Base-by-base conservation (phyloP, 2,329 filamentous ascomycete species). In the Immersiporthe knoxdaviesiana region DNA sequence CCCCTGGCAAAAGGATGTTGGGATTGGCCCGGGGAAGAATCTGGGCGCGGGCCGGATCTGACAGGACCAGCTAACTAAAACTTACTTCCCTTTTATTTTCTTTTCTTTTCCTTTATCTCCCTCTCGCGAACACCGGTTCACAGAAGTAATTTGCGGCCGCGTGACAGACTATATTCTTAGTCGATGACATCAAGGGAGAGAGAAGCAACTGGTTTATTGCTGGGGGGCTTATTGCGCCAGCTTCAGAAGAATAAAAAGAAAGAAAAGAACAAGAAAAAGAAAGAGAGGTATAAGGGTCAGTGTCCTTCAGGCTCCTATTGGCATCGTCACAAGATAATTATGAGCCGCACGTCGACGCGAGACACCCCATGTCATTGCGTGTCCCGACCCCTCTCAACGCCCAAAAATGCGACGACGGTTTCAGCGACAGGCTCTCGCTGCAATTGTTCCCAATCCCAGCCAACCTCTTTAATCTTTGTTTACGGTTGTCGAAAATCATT, bases 1-100 rank as follows among this genome's bases (percentile, higher is more conserved):
- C 44, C 44, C 54, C 12, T 16, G 24, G 12, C 11, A 2, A 58
- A 18, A 58, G 59, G 3, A 24, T 62, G 37, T 30, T 24, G 37
- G 59, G 39, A 62, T 62, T 62, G 37, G 61, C 7, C 61, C 61
- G 61, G 39, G 61, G 61, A 63, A 35, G 14, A 21, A 11, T 50
- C 7, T 27, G 24, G 24, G 8, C 21, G 41, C 61, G 61, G 61
- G 61, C 61, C 61, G 61, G 61, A 47, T 63, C 61, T 63, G 61
- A 63, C 61, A 63, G 35, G 7, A 21, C 24, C 56, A 30, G 27
- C 5, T 7, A n/a, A n/a, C n/a, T n/a, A n/a, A n/a, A n/a, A n/a
- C n/a, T n/a, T n/a, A n/a, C n/a, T n/a, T n/a, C n/a, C n/a, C n/a
- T n/a, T n/a, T n/a, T n/a, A n/a, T n/a, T n/a, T n/a, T n/a, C n/a